phyloP scores from a whole-genome alignment of 495 filamentous ascomycete genomes.

The Aspergillus nidulans region DNA sequence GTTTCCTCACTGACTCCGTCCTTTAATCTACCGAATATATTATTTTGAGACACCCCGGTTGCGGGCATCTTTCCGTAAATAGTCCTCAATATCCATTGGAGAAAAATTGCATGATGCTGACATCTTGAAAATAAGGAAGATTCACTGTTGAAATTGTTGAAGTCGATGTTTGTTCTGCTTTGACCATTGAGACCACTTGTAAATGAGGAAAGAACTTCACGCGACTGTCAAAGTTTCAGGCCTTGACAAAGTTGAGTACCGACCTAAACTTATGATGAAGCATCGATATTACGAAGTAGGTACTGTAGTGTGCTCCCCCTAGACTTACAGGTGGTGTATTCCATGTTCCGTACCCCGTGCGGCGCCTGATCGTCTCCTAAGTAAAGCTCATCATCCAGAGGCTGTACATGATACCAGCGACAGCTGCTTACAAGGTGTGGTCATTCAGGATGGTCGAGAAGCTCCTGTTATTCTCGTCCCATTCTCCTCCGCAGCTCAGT shows the following conservation, averaged over 20 bases:
- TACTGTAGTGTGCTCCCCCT: neutral
- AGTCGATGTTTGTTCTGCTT: neutral
- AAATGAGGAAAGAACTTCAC: neutral
- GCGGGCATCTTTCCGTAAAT: neutral
- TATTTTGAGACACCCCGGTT: neutral
- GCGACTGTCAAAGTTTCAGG: neutral
- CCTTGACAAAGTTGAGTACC: neutral
- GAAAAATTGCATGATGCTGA: neutral
- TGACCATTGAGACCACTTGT: neutral
- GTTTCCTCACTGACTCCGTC: neutral
- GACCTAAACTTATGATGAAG: neutral
- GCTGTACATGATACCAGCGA: neutral
- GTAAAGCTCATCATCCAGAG: neutral
- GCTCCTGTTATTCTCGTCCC: neutral
- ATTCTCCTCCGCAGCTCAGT: constrained; percentile 44
- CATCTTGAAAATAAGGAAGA: neutral
- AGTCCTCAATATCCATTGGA: neutral
- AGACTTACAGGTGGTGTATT: neutral
- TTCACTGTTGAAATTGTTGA: neutral
- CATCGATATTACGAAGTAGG: no score
- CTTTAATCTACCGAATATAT: neutral
- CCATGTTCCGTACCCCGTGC: neutral
- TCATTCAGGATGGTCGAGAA: neutral
- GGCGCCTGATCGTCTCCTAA: neutral
- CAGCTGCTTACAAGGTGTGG: neutral